phyloP scores from a whole-genome alignment of 768 basidiomycete species.

The Cubamyces lactineus region DNA sequence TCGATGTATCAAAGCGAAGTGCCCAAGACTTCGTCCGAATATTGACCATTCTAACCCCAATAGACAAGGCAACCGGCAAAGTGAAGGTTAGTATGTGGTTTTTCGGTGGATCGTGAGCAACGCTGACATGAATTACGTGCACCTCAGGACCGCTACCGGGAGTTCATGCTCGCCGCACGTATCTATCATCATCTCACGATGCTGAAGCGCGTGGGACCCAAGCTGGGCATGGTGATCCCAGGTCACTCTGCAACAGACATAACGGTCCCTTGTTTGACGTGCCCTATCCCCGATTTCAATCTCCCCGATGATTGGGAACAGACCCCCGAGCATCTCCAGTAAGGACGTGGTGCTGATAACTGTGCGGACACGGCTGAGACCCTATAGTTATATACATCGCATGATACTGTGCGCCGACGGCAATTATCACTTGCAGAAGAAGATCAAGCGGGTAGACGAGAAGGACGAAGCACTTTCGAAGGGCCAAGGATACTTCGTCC shows the following conservation, averaged over 20 bases:
- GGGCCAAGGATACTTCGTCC: background rate
- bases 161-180: background rate
- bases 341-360: no score
- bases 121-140: no score
- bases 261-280: constrained; percentile 1
- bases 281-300: constrained; percentile 3
- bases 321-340: background rate
- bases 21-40: background rate
- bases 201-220: no score
- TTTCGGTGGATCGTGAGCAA: no score
- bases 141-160: background rate
- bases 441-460: background rate
- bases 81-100: no score
- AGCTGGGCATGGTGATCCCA: background rate
- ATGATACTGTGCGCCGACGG: background rate
- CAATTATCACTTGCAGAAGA: constrained; percentile 3
- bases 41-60: background rate
- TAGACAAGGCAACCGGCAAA: no score
- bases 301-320: background rate
- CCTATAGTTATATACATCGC: constrained; percentile 1
- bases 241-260: background rate
- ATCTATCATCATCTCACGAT: background rate
- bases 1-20: background rate
- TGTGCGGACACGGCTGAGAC: no score
- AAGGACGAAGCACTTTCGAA: background rate